Evolutionary conservation across 2,329 filamentous ascomycete genomes (phyloP).

Genomic region (Leptosphaerulina australis): DNA sequence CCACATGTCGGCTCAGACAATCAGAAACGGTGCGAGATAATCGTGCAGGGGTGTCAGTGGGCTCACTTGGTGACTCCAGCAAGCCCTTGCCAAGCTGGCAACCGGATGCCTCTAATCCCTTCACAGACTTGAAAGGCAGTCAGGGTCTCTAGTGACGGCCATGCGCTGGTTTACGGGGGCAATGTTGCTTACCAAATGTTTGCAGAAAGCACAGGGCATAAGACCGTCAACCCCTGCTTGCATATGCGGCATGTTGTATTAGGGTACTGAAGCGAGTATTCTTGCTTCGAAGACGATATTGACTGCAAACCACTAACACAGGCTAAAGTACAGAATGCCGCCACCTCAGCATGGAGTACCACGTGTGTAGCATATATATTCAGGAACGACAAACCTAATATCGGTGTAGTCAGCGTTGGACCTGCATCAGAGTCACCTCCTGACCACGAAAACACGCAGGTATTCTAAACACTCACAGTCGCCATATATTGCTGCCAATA

Average conservation of each 20-base stretch:
- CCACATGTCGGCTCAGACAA: slow-evolving; percentile 40
- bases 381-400: slow-evolving; percentile 24
- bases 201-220: slow-evolving; percentile 39
- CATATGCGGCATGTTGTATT: slow-evolving; percentile 21
- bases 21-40: slow-evolving; percentile 34
- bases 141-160: slow-evolving; percentile 22
- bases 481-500: slow-evolving; percentile 38
- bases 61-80: slow-evolving; percentile 31
- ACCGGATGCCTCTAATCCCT: slow-evolving; percentile 39
- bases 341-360: slow-evolving; percentile 21
- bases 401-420: slow-evolving; percentile 33
- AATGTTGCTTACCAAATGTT: slow-evolving; percentile 35
- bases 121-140: slow-evolving; percentile 9
- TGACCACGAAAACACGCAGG: slow-evolving; percentile 26
- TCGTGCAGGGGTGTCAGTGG: slow-evolving; percentile 34
- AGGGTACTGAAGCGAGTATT: slow-evolving; percentile 27
- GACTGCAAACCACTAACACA: slow-evolving; percentile 31
- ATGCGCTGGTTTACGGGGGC: slow-evolving; percentile 20
- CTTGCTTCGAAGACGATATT: slow-evolving; percentile 18
- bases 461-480: slow-evolving; percentile 25
- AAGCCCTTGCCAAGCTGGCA: slow-evolving; percentile 26
- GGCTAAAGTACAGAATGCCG: slow-evolving; percentile 36
- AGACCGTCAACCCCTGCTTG: slow-evolving; percentile 22
- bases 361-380: slow-evolving; percentile 4
- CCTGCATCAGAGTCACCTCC: slow-evolving; percentile 40